Evolutionary conservation across 2,329 filamentous ascomycete genomes (phyloP).

Genomic region (Alternaria sp.): DNA sequence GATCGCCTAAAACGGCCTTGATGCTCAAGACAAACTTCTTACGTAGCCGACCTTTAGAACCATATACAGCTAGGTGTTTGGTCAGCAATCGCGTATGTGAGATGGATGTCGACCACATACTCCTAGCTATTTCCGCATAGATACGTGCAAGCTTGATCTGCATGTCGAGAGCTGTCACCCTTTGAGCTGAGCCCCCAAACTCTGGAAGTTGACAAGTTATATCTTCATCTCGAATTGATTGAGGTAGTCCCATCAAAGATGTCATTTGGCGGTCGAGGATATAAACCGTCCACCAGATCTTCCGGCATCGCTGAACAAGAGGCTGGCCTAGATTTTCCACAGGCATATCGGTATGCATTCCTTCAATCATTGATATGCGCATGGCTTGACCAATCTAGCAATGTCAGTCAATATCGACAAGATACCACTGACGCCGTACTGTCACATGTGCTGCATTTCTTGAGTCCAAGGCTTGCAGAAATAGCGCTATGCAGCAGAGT

Average conservation of each 20-base stretch:
- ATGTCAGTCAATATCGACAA: background rate
- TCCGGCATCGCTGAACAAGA: slow-evolving; percentile 55
- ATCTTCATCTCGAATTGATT: slow-evolving; percentile 59
- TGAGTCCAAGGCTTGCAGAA: slow-evolving; percentile 59
- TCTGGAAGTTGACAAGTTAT: slow-evolving; percentile 56
- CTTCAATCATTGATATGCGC: slow-evolving; percentile 57
- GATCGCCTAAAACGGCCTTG: slow-evolving; percentile 48
- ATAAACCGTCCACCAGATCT: slow-evolving; percentile 63
- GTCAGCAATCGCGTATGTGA: background rate
- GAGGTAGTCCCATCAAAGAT: slow-evolving; percentile 60
- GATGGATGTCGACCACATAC: slow-evolving; percentile 39
- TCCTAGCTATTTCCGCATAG: slow-evolving; percentile 53
- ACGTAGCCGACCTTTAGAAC: slow-evolving; percentile 56
- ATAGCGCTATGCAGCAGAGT: slow-evolving; percentile 59
- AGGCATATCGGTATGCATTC: slow-evolving; percentile 62
- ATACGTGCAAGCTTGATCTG: slow-evolving; percentile 56
- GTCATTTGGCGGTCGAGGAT: slow-evolving; percentile 62
- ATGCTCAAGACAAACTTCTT: slow-evolving; percentile 43
- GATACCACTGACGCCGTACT: slow-evolving; percentile 36
- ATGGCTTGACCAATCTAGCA: slow-evolving; percentile 59
- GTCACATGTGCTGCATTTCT: slow-evolving; percentile 55
- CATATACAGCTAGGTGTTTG: slow-evolving; percentile 49
- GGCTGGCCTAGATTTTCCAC: slow-evolving; percentile 49
- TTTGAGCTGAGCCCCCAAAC: slow-evolving; percentile 50
- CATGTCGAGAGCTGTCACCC: slow-evolving; percentile 51